Base-by-base conservation (phyloP, 2,329 filamentous ascomycete genomes). In the Paracamarosporium sp. region DNA sequence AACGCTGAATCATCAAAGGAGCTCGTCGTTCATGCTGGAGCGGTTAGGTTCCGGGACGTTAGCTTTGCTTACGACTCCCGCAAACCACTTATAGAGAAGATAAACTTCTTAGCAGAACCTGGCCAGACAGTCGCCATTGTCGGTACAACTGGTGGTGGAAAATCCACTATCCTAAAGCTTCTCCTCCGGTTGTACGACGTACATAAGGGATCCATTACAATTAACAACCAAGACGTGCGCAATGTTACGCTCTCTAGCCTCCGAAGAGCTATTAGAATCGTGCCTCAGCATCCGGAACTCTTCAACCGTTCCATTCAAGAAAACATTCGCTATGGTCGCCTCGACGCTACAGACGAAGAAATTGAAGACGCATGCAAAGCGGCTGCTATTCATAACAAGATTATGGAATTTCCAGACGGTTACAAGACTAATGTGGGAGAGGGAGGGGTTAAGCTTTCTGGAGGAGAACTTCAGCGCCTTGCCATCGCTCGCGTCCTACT, bases 401-500 rank as follows among this genome's bases (percentile, higher is more conserved):
- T 89, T 54, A 65, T 82, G 45, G 78, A 69, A 1, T 87, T 89
- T 59, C 77, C 83, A 2, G 57, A 71, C n/a, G 60, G 62, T 2
- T 74, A 74, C 56, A 57, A 67, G 7, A 63, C 66, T 11, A 62
- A 62, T 25, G 65, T 74, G 17, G 71, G 71, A 2, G 69, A 72
- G 46, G 57, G 64, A 15, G 70, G 71, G 6, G 64, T 70, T 35
- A 68, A 67, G 56, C 75, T 89, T 1, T 89, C 86, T 6, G 86
- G 86, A 1, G 86, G 86, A 22, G 86, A 89, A 69, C 72, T 86
- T 15, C 87, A 89, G 65, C 82, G 87, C 44, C 80, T 89, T 15
- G 86, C 86, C 5, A 88, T 89, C 69, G 87, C 87, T n/a, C 86
- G 92, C 3, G 88, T 91, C 11, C 81, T 93, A 51, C 85, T 94